Base-by-base conservation (phyloP, 2,329 filamentous ascomycete genomes). In the Colletotrichum chrysophilum region DNA sequence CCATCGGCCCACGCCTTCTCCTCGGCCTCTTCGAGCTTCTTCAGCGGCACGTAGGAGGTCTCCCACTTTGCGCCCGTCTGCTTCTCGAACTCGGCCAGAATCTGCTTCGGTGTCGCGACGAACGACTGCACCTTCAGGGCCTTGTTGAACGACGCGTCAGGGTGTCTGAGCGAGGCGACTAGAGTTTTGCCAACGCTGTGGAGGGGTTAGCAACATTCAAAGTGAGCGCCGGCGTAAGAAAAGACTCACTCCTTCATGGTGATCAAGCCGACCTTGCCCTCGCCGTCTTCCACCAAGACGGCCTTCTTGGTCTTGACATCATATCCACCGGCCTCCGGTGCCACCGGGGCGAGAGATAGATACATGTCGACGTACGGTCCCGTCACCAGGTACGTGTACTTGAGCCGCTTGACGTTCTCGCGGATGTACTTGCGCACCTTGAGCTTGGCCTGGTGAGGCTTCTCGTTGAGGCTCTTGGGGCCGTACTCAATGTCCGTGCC, bases 91-190 rank as follows among this genome's bases (percentile, higher is more conserved):
- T 94, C 93, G n/a, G 87, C 87, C 24, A 94, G 81, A 24, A 95
- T 92, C 30, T 91, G 84, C 10, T 90, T 87, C 0, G 92, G 90
- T 0, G 91, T 94, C 3, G 90, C 88, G 0, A 93, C 92, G 78
- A 95, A 95, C 0, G 93, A 95, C 80, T 95, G 93, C 3, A 95
- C 92, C 74, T 91, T 93, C 38, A 95, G 83, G 0, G 90, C 89
- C 69, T 89, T 88, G 77, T 90, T 90, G 38, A 86, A 86, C 1
- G 90, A 87, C 7, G 83, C 86, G 12, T 88, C 83, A 4, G 91
- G 90, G 74, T 92, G 89, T 18, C 86, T 87, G 16, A 95, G 86
- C 1, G 92, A 89, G 0, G 91, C 91, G 2, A 92, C 90, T 2
- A 95, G 88, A 28, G 93, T 88, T 71, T 90, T 92, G 6, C 93